These are phyloP conservation scores for Acanthamoeba royreba DNA, from an alignment of 208 protist species.

Conservation along the genomic window DNA sequence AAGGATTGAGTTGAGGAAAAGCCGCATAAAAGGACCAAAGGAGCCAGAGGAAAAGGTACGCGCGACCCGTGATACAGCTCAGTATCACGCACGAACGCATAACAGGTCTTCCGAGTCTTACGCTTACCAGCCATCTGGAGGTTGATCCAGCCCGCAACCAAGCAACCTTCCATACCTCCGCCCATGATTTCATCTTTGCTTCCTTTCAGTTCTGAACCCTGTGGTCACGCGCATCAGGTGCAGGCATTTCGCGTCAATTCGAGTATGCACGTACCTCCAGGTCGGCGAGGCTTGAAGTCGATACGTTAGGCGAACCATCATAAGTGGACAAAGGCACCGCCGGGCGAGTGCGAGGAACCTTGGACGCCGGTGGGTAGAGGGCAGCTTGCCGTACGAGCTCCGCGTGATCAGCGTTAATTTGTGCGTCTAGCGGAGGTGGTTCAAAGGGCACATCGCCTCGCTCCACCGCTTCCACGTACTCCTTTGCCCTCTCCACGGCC, in stretches of 20 bases:
- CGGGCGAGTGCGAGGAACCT: not conserved
- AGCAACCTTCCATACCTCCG: not conserved
- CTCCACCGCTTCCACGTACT: not conserved
- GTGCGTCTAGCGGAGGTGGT: constrained; percentile 6
- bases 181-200: not conserved
- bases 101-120: not conserved
- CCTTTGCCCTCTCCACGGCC: not conserved
- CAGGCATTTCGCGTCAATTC: too few species aligned
- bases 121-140: constrained; percentile 23
- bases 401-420: not conserved
- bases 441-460: not conserved
- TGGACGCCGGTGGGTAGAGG: not conserved
- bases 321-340: too few species aligned
- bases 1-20: not conserved
- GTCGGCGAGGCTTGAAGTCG: too few species aligned
- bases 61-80: not conserved
- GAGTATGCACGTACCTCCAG: too few species aligned
- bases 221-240: too few species aligned
- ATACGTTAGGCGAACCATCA: too few species aligned
- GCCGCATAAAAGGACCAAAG: not conserved
- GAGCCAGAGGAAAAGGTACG: not conserved
- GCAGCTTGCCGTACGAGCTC: not conserved
- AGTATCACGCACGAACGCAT: not conserved
- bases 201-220: not conserved
- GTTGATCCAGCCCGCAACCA: not conserved